Evolutionary conservation across 2,329 filamentous ascomycete species (phyloP), one percentile per base, ranked within the genome.

Genomic region (Aspergillus caelatus): DNA sequence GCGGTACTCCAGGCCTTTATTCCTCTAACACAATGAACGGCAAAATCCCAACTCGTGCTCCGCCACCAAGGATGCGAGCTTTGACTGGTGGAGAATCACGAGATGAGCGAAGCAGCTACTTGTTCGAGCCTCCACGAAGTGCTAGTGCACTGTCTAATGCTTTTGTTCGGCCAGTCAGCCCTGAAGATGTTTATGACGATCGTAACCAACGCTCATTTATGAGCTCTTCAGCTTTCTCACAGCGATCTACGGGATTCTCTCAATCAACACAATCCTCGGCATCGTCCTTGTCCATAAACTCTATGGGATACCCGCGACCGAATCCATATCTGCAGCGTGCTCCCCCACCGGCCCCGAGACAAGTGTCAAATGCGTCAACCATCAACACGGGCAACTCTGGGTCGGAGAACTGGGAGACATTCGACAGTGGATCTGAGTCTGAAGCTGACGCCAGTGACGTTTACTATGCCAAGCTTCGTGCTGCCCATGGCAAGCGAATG

Each of bases 341-440:
- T 14, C 75, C 77, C 6, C 76, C 77, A 6, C 76, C 77, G 21
- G 74, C 76, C 28, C 84, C 81, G 65, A 84, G 92, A 55, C 91
- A 94, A 70, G 89, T 90, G 19, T 92, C 90, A 8, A 88, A 88
- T 68, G 89, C 90, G 1, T 94, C 92, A 2, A 81, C 81, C 2
- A 79, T 82, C 26, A 81, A 81, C n/a, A 92, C 91, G 1, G 85
- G 84, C 26, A 84, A 91, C 30, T 93, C 91, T 6, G 92, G 92
- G 1, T 96, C 92, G 4, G 94, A 98, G 79, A 98, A 98, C 77
- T 98, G 94, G 94, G 94, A 98, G 79, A 97, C 94, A 11, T 98
- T 95, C 72, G 94, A 95, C 70, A 92, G 96, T 75, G 88, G 86
- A 68, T 93, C 90, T 0, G 91, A 93, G 71, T 84, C 85, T 0